Percentiles rank a stretch among this genome's conserved stretches.
Conservation (phyloP, 345 rosid genomes). For the Odontarrhena argentea region DNA sequence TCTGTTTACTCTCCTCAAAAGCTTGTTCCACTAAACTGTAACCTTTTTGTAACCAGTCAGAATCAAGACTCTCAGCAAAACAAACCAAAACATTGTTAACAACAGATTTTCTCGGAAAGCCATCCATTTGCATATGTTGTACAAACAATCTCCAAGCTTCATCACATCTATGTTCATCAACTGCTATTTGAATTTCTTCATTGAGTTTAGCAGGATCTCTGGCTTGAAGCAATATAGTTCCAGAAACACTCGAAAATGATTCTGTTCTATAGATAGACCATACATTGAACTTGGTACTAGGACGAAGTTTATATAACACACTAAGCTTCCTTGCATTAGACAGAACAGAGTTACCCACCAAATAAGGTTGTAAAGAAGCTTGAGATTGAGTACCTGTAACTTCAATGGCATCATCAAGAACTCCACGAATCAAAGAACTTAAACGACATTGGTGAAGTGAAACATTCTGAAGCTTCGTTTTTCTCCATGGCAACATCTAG, state of each 20-base stretch:
- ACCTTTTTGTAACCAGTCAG: conserved; percentile 66
- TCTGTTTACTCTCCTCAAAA: conserved; percentile 71
- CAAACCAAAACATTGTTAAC: conserved; percentile 61
- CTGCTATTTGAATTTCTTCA: conserved; percentile 60
- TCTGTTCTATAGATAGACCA: conserved; percentile 28
- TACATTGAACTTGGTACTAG: conserved; percentile 13
- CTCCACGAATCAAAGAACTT: conserved; percentile 33
- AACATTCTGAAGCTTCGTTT: conserved; percentile 28
- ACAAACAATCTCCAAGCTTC: conserved; percentile 73
- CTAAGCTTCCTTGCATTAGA: conserved; percentile 2
- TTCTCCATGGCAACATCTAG: conserved; percentile 31
- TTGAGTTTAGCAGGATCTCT: conserved; percentile 73
- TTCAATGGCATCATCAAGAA: conserved; percentile 16
- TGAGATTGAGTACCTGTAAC: conserved; percentile 30
- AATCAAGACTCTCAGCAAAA: conserved; percentile 62
- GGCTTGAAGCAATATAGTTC: conserved; percentile 77
- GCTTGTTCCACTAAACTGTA: conserved; percentile 67
- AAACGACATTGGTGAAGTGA: conserved; percentile 24
- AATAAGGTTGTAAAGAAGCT: conserved; percentile 27
- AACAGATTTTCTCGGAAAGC: conserved; percentile 75
- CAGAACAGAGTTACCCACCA: conserved; percentile 2
- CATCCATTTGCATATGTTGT: conserved; percentile 81
- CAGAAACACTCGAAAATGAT: conserved; percentile 50
- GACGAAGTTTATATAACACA: conserved; percentile 12
- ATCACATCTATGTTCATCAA: conserved; percentile 51